Evolutionary conservation across 305 asterid genomes (phyloP).

Genomic region (Fraxinus xanthoxyloides): DNA sequence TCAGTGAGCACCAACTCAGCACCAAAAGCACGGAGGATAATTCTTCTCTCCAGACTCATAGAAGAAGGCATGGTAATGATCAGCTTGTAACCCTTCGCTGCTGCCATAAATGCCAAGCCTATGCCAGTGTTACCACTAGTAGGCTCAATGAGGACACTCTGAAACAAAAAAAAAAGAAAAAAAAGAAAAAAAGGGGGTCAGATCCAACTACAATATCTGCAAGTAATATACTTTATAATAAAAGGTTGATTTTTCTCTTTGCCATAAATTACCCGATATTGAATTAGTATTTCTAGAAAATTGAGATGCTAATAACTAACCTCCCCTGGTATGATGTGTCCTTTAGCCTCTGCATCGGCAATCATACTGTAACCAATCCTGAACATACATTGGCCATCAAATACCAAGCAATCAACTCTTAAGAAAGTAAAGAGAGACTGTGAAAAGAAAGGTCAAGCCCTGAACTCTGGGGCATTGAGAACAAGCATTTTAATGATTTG

Average conservation of each 20-base stretch:
- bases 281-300: not conserved
- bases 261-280: not conserved
- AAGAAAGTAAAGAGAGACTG: not conserved
- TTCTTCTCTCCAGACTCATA: conserved; percentile 82
- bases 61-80: conserved; percentile 85
- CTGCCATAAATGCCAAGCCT: conserved; percentile 94
- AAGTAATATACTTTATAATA: not conserved
- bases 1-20: conserved; percentile 87
- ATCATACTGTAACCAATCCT: conserved; percentile 96
- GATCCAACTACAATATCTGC: not conserved
- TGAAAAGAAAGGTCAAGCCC: not conserved
- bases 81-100: conserved; percentile 85
- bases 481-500: not conserved
- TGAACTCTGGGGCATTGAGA: not conserved
- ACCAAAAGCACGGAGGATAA: conserved; percentile 81
- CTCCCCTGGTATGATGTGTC: conserved; percentile 78
- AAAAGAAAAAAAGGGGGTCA: too few species aligned
- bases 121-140: conserved; percentile 97
- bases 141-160: conserved; percentile 85
- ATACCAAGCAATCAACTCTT: not conserved
- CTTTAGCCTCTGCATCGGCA: conserved; percentile 75
- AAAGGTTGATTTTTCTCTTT: not conserved
- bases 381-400: conserved; percentile 8
- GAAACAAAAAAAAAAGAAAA: conserved; percentile 30
- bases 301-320: conserved; percentile 28